These are phyloP conservation scores for Neofusicoccum laricinum DNA, from an alignment of 2,329 filamentous ascomycete genomes.

Conservation along the genomic window DNA sequence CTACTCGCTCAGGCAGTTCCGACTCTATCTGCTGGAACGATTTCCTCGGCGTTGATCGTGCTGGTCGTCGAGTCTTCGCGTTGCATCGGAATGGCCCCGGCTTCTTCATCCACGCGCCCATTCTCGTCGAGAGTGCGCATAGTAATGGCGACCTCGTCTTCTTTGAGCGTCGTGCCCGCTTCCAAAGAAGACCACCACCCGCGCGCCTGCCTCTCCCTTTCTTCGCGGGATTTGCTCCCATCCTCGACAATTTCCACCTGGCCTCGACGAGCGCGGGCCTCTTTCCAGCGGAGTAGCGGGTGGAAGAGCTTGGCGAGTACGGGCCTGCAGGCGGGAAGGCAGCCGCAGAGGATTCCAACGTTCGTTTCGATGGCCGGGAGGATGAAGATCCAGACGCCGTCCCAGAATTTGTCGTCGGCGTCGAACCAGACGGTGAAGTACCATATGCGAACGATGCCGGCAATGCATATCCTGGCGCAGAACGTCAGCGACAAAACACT, in stretches of 20 bases:
- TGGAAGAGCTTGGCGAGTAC: constrained; percentile 20
- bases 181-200: background rate
- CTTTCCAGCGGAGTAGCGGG: background rate
- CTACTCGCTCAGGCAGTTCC: background rate
- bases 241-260: background rate
- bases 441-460: constrained; percentile 28
- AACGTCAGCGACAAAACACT: background rate
- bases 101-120: background rate
- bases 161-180: background rate
- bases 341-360: constrained; percentile 31
- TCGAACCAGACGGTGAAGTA: constrained; percentile 27
- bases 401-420: constrained; percentile 28
- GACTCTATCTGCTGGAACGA: background rate
- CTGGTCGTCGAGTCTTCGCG: background rate
- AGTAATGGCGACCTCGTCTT: background rate
- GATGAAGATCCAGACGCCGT: constrained; percentile 26
- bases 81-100: background rate
- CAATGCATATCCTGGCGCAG: constrained; percentile 25
- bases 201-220: background rate
- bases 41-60: background rate
- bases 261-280: background rate
- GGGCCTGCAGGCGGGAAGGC: constrained; percentile 31
- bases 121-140: background rate
- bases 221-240: background rate
- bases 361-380: constrained; percentile 29